Conservation (phyloP, 306 rosid species). For the Echinosophora koreensis region DNA sequence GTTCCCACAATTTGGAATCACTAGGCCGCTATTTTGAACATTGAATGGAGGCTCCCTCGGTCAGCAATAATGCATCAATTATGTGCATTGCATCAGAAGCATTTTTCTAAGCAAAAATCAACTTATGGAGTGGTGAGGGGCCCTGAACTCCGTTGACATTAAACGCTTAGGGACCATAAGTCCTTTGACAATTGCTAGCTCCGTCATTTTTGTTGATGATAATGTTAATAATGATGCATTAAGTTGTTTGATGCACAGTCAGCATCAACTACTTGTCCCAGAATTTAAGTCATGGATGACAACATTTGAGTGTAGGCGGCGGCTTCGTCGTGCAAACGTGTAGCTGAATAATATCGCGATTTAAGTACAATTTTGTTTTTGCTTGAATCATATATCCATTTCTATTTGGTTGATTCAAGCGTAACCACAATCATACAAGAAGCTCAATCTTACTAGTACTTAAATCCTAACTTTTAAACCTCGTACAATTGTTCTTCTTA, state of each 20-base stretch:
- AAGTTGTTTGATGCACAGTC: conserved; percentile 50
- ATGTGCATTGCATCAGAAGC: conserved; percentile 38
- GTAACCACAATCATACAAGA: conserved; percentile 28
- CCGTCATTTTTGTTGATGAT: conserved; percentile 35
- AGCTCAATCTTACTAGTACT: conserved; percentile 10
- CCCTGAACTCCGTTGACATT: conserved; percentile 49
- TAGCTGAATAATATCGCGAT: conserved; percentile 34
- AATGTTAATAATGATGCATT: conserved; percentile 44
- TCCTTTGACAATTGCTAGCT: conserved; percentile 30
- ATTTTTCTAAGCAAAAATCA: conserved; percentile 31
- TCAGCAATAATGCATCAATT: conserved; percentile 40
- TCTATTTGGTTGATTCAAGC: conserved; percentile 28
- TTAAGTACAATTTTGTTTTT: conserved; percentile 39
- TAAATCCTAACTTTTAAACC: conserved; percentile 47
- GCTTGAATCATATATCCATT: conserved; percentile 19
- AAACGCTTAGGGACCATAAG: conserved; percentile 14
- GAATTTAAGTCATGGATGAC: conserved; percentile 23
- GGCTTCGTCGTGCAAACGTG: conserved; percentile 41
- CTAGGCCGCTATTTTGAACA: conserved; percentile 17
- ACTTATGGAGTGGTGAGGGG: conserved; percentile 35
- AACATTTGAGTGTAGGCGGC: conserved; percentile 33
- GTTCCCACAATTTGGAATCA: conserved; percentile 18
- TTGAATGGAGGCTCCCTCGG: conserved; percentile 34
- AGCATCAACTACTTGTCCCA: conserved; percentile 51
- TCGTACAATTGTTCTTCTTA: conserved; percentile 48